Evolutionary conservation across 2,329 filamentous ascomycete species (phyloP), one percentile per base, ranked within the genome.

Genomic region (Xylariomycetidae sp.): DNA sequence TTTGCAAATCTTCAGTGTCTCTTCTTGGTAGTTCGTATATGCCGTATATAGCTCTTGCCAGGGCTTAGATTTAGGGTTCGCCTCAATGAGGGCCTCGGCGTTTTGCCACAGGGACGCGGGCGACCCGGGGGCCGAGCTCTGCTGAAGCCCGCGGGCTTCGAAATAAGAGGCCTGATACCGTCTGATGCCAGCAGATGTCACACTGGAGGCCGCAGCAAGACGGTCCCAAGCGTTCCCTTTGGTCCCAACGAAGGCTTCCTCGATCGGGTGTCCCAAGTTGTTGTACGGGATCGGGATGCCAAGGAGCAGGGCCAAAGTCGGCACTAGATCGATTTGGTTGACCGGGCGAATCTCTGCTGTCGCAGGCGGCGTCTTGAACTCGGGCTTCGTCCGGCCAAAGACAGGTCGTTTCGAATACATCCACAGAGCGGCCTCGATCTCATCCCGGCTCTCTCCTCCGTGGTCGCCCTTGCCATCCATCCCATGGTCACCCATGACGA

Each of bases 401-500:
- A 85, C 59, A 0, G 79, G 79, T 47, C 77, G 81, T 59, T 89
- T 94, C 2, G 92, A 94, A 58, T 96, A 98, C 88, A 98, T 94
- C 90, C 92, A 98, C 29, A 98, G 61, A 2, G 92, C 88, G 35
- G 92, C 88, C 59, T 98, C 80, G 6, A 98, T 77, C 58, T 98
- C 92, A 44, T 96, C 88, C 47, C 95, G 86, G 19, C 90, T 95
- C 65, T 98, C 92, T 34, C 92, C 92, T n/a, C 92, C 92, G 54
- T 98, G 92, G 47, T 98, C 92, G 13, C 92, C 92, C 64, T 98
- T 96, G 40, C 76, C 69, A 58, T 98, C 92, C 92, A 98, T 98
- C 9, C 92, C 92, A 54, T 98, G 92, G 56, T 98, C 92, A n/a
- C 92, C 92, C 87, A 98, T 94, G 10, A 98, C 85, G 14, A 98